Evolutionary conservation across 1,139 yeast genomes (phyloP), one percentile per base, ranked within the genome.

Genomic region (Yamadazyma jaroonii): DNA sequence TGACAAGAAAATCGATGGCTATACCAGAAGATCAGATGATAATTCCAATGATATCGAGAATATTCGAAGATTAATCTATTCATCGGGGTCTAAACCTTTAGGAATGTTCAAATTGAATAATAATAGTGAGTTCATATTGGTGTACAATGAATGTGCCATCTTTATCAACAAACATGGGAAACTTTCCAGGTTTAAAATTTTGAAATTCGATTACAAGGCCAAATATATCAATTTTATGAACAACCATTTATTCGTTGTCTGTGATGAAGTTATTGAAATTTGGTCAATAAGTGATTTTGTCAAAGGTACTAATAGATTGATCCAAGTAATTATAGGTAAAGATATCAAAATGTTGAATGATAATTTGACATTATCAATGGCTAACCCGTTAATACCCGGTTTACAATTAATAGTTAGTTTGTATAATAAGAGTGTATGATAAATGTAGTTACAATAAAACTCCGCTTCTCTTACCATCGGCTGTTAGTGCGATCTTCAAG

Each of bases 281-380:
- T 80, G 82, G 73, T 66, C 74, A 11, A 68, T 86, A 31, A 73
- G 79, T 34, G 76, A 80, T 39, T 70, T 68, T 41, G 67, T 65
- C 21, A 64, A 63, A 24, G 68, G 78, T 2, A 53, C 72, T 15
- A 77, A 77, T 38, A 69, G 71, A 31, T 74, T 88, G 20, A 73
- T 79, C 31, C 96, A 88, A 56, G 84, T 86, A 7, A 69, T 87
- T 29, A 74, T 81, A 6, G 95, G 95, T 10, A 84, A 82, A 52
- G 81, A 79, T 41, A 70, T 83, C 25, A 61, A 60, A 25, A 54
- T 79, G 47, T 49, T 81, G 15, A 67, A 65, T 27, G 74, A 74
- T 5, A 64, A 64, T 35, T 63, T 81, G 20, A 66, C 72, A 31
- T 61, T 84, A 24, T 61, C 73, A 2, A 67, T 85, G 69, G 88